These are phyloP conservation scores for Aureobasidium vineae DNA, from an alignment of 2,329 filamentous ascomycete genomes.

Conservation along the genomic window DNA sequence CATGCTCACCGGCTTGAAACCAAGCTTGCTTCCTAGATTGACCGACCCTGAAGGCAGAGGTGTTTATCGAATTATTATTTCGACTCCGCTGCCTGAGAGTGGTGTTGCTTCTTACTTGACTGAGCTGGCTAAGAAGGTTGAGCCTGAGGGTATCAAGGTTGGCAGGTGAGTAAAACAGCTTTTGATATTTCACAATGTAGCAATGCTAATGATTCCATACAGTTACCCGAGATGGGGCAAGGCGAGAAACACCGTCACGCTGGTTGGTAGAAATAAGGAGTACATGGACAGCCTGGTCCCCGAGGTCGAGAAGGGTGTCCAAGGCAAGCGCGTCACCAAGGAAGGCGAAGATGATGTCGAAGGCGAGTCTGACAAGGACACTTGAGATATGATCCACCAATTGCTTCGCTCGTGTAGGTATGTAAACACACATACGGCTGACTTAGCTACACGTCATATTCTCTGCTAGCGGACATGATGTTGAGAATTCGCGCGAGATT, in stretches of 20 bases:
- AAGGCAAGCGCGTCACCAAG: conserved; percentile 65
- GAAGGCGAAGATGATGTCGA: conserved; percentile 62
- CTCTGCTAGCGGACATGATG: too few species aligned
- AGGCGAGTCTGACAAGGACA: conserved; percentile 33
- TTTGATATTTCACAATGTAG: not conserved
- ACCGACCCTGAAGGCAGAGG: conserved; percentile 79
- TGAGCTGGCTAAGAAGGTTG: conserved; percentile 70
- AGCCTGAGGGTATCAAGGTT: conserved; percentile 78
- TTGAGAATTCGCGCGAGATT: not conserved
- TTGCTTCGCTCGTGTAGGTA: not conserved
- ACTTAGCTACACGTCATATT: not conserved
- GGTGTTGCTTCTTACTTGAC: conserved; percentile 79
- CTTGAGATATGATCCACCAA: not conserved
- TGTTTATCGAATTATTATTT: conserved; percentile 74
- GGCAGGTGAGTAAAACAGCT: conserved; percentile 52
- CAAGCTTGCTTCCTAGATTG: conserved; percentile 66
- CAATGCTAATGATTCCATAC: not conserved
- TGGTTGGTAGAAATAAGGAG: conserved; percentile 72
- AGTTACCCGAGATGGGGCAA: conserved; percentile 90
- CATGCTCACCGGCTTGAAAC: conserved; percentile 74
- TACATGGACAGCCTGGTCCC: conserved; percentile 75
- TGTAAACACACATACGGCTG: not conserved
- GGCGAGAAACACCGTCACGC: conserved; percentile 81
- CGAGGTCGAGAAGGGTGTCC: conserved; percentile 73
- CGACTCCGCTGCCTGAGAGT: conserved; percentile 85